phyloP scores from a whole-genome alignment of 2,329 filamentous ascomycete genomes.

The Laburnicola sp. region DNA sequence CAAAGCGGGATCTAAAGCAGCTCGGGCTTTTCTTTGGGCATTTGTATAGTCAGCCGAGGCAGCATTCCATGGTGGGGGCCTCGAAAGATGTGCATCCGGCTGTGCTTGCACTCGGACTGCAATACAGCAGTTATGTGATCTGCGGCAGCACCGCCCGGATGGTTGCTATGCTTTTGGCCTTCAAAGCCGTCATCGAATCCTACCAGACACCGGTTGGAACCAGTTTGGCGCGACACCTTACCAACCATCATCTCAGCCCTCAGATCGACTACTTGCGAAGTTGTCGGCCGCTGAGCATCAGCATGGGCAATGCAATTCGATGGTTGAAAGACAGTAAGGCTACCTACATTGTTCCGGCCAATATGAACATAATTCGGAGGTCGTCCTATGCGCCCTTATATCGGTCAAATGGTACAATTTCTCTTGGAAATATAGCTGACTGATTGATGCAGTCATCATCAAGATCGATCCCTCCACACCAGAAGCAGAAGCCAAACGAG shows the following conservation, averaged over 20 bases:
- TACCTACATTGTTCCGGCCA: too few relatives aligned
- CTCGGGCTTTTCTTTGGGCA: slow-evolving; percentile 71
- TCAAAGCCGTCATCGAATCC: slow-evolving; percentile 89
- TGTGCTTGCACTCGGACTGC: slow-evolving; percentile 81
- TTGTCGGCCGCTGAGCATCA: slow-evolving; percentile 93
- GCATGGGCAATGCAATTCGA: slow-evolving; percentile 95
- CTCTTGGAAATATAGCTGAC: background rate
- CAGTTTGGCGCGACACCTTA: slow-evolving; percentile 87
- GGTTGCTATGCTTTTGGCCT: slow-evolving; percentile 83
- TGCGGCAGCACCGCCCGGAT: slow-evolving; percentile 88
- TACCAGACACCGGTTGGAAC: slow-evolving; percentile 86
- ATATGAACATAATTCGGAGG: too few relatives aligned
- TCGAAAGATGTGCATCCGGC: slow-evolving; percentile 80
- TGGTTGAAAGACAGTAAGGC: slow-evolving; percentile 74
- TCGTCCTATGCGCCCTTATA: too few relatives aligned
- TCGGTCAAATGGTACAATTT: too few relatives aligned
- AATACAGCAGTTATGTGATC: slow-evolving; percentile 86
- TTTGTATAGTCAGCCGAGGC: slow-evolving; percentile 75
- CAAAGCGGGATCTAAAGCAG: slow-evolving; percentile 56
- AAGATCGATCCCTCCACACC: slow-evolving; percentile 84
- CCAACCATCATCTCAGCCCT: slow-evolving; percentile 84
- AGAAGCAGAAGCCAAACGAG: slow-evolving; percentile 78
- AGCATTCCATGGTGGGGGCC: slow-evolving; percentile 61
- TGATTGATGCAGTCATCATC: slow-evolving; percentile 65
- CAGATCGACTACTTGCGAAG: slow-evolving; percentile 95